Percentiles rank a stretch among this genome's conserved stretches.
These are phyloP conservation scores for Pulveroboletus sp. DNA, from an alignment of 768 basidiomycete species.

Conservation along the genomic window DNA sequence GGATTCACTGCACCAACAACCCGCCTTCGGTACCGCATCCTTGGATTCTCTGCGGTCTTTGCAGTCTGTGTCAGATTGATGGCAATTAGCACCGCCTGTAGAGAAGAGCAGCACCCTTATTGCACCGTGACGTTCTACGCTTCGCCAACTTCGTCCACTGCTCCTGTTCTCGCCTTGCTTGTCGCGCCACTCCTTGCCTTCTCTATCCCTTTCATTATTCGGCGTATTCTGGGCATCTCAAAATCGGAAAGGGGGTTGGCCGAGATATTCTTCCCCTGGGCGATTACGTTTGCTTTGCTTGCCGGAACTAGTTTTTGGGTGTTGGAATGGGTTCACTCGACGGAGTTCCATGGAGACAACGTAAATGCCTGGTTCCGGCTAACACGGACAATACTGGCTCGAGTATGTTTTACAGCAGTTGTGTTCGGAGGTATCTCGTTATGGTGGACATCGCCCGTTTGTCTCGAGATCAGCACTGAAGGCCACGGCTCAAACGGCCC, in stretches of 20 bases:
- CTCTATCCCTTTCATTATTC: conserved; percentile 52
- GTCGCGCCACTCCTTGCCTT: conserved; percentile 55
- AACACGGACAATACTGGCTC: conserved; percentile 57
- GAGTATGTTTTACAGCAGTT: conserved; percentile 48
- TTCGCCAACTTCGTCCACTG: conserved; percentile 61
- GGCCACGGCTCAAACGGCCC: conserved; percentile 7
- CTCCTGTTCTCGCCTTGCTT: conserved; percentile 55
- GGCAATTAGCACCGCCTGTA: conserved; percentile 78
- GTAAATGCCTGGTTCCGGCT: conserved; percentile 44
- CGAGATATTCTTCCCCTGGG: conserved; percentile 51
- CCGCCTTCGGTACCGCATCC: conserved; percentile 68
- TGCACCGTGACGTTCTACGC: conserved; percentile 89
- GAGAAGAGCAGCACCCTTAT: conserved; percentile 91
- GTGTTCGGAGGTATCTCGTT: conserved; percentile 50
- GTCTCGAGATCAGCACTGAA: conserved; percentile 55
- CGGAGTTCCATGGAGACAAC: conserved; percentile 38
- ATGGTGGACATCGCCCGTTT: conserved; percentile 74
- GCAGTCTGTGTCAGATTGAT: conserved; percentile 70
- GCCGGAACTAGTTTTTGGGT: conserved; percentile 69
- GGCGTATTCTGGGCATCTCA: conserved; percentile 56
- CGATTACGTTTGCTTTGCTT: conserved; percentile 55
- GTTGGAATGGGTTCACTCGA: conserved; percentile 73
- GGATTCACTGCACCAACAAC: conserved; percentile 65
- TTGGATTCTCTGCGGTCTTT: conserved; percentile 65
- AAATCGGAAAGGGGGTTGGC: conserved; percentile 75